Evolutionary conservation across 306 rosid species (phyloP), one percentile per base, ranked within the genome.

Genomic region (Pyrus pyrifolia): DNA sequence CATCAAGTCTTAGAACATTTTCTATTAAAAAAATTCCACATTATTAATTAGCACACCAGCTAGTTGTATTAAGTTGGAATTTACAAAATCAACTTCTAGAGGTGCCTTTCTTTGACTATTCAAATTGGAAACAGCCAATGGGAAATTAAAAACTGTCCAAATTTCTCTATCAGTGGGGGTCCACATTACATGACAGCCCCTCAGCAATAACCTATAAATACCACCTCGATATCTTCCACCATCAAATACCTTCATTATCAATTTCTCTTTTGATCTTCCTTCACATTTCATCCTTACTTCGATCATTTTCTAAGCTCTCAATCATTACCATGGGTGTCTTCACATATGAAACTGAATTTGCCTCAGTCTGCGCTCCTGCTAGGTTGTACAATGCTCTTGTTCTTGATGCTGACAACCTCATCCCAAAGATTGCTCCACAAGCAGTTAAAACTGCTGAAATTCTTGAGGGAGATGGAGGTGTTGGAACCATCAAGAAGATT

Each of bases 371-470:
- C 4, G 23, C 83, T 87, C 55, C 42, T 9, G 7, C 83, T 19
- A 86, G 79, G 82, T 80, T 86, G 21, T 87, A 77, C 91, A 87
- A 86, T 82, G 88, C 90, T 38, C 63, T 90, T 40, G 40, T 85
- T 13, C 10, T 70, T 13, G 86, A 86, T 74, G 73, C 73, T 12
- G 49, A 44, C 15, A 44, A 44, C 49, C 15, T 44, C 49, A 44
- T 44, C 49, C 49, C 49, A 11, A 44, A 44, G 49, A 44, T 44
- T 44, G 49, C 49, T 11, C 49, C 49, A 44, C 49, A 44, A 44
- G 49, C 15, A 44, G 1, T 44, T 11, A 44, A 44, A 44, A 11
- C 15, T 11, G 49, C 4, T 44, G 49, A 44, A 44, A 44, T 44
- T 44, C 49, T 44, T 11, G 15, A 11, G 49, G 49, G 49, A 44